Evolutionary conservation across 805 yeast species (phyloP).

Genomic region (Yueomyces sp.): DNA sequence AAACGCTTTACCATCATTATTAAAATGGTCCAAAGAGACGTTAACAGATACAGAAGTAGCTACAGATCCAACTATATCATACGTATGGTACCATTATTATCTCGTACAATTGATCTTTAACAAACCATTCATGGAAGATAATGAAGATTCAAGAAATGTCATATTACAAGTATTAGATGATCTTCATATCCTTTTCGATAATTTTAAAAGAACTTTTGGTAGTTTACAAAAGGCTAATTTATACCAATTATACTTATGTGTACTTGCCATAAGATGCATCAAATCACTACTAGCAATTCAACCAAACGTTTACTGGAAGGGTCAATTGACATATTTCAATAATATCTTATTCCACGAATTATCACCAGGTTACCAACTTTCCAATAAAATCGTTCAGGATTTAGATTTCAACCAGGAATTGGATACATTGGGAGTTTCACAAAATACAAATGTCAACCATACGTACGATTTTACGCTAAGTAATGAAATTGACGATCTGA

Average conservation of each 20-base stretch:
- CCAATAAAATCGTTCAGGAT: constrained; percentile 13
- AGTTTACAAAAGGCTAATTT: constrained; percentile 15
- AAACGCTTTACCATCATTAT: constrained; percentile 32
- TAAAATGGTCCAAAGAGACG: constrained; percentile 35
- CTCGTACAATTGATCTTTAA: constrained; percentile 45
- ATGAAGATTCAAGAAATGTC: constrained; percentile 16
- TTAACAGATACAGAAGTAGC: constrained; percentile 30
- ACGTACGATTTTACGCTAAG: constrained; percentile 24
- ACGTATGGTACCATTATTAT: constrained; percentile 45
- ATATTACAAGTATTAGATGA: constrained; percentile 20
- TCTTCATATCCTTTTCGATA: constrained; percentile 16
- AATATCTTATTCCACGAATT: constrained; percentile 14
- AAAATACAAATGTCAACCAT: constrained; percentile 14
- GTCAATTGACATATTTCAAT: constrained; percentile 14
- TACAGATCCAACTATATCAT: constrained; percentile 38
- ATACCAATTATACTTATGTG: constrained; percentile 22
- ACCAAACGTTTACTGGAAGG: constrained; percentile 4
- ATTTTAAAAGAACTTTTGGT: constrained; percentile 15
- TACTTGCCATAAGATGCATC: constrained; percentile 20
- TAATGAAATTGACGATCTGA: constrained; percentile 25
- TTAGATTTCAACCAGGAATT: constrained; percentile 13
- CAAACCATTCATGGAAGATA: constrained; percentile 41
- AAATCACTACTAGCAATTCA: constrained; percentile 1
- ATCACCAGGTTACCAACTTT: constrained; percentile 14
- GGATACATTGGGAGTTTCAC: constrained; percentile 5